Base-by-base conservation (phyloP, 345 rosid genomes). In the Aethionema arabicum region DNA sequence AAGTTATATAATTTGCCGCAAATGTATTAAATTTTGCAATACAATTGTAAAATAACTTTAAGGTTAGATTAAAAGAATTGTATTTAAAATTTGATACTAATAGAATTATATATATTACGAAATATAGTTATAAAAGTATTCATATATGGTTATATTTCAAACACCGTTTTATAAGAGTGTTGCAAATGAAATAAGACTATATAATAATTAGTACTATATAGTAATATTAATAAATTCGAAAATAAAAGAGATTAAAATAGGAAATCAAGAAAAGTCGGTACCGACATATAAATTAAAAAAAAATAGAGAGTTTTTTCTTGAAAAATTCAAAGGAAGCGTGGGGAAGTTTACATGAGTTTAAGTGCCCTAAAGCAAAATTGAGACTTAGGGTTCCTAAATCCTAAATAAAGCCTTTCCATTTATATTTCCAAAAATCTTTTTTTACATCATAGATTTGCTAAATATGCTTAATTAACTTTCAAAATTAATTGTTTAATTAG, bases 301-400 rank as follows among this genome's bases (percentile, higher is more conserved):
- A 31, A 44, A 16, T n/a, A n/a, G 44, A 8, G 10, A 63, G 55
- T 30, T 64, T 44, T 14, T 5, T 58, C 70, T 71, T 58, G 70
- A 39, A 51, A 56, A 58, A 63, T 48, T 44, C 65, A 43, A 40
- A 71, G 44, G 15, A 71, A 35, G 56, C 65, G 64, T 51, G 75
- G 61, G 14, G 66, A 58, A 50, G 55, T 52, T 57, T 70, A 21
- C 55, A 64, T 64, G 56, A 71, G 61, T 57, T 71, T 71, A 59
- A 71, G 75, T 71, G 61, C 75, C 66, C 69, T 33, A 70, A 70
- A 70, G 69, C 63, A 30, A 49, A 47, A 70, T 13, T 56, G 14
- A 58, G 41, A 50, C 60, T 58, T 71, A 71, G 61, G 66, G 39
- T 65, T 65, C 37, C 70, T 52, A 71, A 65, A 71, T 51, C 37